phyloP scores from a whole-genome alignment of 768 basidiomycete genomes.

The Boletellus ananiceps region DNA sequence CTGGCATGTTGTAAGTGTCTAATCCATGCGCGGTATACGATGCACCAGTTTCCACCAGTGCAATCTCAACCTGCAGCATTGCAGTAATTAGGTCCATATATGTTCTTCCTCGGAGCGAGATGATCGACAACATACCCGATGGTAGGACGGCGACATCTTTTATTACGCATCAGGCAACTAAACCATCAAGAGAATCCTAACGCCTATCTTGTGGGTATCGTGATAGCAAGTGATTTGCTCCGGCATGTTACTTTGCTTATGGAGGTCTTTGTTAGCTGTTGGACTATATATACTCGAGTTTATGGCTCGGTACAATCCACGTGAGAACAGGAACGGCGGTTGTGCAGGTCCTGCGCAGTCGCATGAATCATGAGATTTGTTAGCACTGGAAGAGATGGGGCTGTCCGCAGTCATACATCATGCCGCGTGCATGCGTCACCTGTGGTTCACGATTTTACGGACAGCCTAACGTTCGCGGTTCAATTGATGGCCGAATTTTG shows the following conservation, averaged over 20 bases:
- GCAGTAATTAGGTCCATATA: not conserved
- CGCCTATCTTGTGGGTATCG: constrained; percentile 35
- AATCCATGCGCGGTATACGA: constrained; percentile 49
- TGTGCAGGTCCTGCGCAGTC: no score
- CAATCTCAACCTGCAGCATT: constrained; percentile 48
- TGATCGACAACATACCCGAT: constrained; percentile 37
- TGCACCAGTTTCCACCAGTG: constrained; percentile 50
- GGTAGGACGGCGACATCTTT: constrained; percentile 53
- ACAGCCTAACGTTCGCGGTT: no score
- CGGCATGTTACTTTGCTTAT: constrained; percentile 2
- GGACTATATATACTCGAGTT: no score
- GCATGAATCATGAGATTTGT: no score
- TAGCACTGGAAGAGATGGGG: no score
- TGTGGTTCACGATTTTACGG: no score
- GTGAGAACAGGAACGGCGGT: no score
- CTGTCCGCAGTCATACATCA: no score
- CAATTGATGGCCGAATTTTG: no score
- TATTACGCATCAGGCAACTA: not conserved
- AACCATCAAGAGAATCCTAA: not conserved
- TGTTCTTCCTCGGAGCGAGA: not conserved
- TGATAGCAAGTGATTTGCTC: constrained; percentile 39
- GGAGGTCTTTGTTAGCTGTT: not conserved
- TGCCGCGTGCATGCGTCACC: no score
- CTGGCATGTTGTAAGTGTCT: constrained; percentile 58
- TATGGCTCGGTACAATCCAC: no score